Conservation (phyloP, 106 monocot genomes). For the Dioscorea zingiberensis region DNA sequence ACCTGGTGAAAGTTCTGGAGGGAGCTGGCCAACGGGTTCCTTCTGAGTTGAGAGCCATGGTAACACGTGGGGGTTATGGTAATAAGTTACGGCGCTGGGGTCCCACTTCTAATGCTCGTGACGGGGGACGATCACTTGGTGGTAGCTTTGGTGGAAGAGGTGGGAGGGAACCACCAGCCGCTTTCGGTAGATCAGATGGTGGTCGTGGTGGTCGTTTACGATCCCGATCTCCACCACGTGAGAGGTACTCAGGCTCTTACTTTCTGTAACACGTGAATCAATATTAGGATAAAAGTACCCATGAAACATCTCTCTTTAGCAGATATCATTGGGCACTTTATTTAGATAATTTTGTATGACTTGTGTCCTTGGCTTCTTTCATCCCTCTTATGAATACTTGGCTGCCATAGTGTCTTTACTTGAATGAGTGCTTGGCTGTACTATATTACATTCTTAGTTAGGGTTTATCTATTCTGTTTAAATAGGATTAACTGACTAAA, state of each 20-base stretch:
- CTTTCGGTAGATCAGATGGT: conserved; percentile 15
- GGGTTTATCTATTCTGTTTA: no score
- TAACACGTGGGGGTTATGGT: conserved; percentile 50
- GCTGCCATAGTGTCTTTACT: no score
- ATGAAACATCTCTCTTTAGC: neutral
- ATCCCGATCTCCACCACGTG: conserved; percentile 24
- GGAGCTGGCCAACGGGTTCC: conserved; percentile 79
- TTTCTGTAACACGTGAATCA: neutral
- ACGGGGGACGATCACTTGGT: conserved; percentile 11
- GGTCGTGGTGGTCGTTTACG: conserved; percentile 10
- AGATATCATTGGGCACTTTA: no score
- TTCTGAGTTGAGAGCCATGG: conserved; percentile 62
- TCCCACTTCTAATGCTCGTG: conserved; percentile 29
- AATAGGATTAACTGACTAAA: no score
- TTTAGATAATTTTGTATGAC: no score
- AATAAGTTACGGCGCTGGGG: conserved; percentile 60
- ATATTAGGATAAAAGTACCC: neutral
- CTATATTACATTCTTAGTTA: no score
- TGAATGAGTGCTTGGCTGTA: no score
- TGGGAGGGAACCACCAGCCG: conserved; percentile 11
- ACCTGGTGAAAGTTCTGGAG: conserved; percentile 83
- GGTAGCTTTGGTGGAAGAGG: conserved; percentile 22
- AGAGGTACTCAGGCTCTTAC: conserved; percentile 19
- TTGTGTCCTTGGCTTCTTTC: no score
- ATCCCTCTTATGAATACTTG: no score